These are phyloP conservation scores for Hypoxylon sp. DNA, from an alignment of 2,329 filamentous ascomycete species.

Conservation along the genomic window DNA sequence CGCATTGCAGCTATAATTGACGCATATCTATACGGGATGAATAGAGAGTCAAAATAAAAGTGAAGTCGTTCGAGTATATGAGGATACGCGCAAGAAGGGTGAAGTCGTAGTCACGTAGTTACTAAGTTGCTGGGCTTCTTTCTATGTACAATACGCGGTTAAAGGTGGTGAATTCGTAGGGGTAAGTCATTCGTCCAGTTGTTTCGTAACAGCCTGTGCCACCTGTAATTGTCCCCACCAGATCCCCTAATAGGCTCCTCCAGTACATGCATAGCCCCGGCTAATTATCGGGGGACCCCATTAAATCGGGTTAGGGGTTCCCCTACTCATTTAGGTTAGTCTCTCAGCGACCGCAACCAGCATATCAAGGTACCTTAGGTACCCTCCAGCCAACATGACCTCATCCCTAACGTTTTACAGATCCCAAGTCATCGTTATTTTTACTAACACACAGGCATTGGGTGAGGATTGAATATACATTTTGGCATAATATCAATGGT, in stretches of 20 bases:
- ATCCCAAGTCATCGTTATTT: neutral
- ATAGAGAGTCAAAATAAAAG: conserved; percentile 2
- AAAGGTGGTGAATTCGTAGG: conserved; percentile 33
- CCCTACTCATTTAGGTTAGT: neutral
- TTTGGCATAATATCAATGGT: neutral
- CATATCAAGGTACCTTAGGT: neutral
- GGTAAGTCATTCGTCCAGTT: conserved; percentile 32
- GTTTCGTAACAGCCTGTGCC: conserved; percentile 45
- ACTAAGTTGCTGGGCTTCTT: conserved; percentile 2
- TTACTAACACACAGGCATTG: neutral
- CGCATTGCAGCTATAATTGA: conserved; percentile 46
- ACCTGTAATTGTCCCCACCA: conserved; percentile 41
- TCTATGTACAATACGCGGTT: conserved; percentile 19
- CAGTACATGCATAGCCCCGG: conserved; percentile 19
- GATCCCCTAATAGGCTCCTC: conserved; percentile 20
- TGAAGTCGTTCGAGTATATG: conserved; percentile 16
- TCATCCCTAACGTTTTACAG: conserved; percentile 12
- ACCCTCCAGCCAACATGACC: conserved; percentile 7
- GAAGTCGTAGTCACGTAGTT: conserved; percentile 15
- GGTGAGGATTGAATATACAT: neutral
- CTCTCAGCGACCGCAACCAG: too few species aligned
- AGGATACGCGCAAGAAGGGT: conserved; percentile 13
- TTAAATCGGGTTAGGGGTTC: neutral
- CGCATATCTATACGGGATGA: conserved; percentile 40
- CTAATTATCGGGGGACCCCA: conserved; percentile 3